phyloP scores from a whole-genome alignment of 305 asterid genomes.

The Fraxinus latifolia region DNA sequence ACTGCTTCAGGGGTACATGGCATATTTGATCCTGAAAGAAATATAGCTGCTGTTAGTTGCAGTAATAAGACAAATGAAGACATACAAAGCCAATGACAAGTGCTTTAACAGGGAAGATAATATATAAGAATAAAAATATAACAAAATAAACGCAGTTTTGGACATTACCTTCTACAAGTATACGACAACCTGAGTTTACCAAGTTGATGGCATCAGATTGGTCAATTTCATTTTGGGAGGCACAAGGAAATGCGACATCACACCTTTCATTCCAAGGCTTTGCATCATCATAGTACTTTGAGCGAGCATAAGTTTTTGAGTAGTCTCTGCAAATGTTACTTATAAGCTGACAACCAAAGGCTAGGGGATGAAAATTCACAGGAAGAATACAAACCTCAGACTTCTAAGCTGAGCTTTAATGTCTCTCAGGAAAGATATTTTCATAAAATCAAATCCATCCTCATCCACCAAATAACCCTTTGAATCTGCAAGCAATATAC shows the following conservation, averaged over 20 bases:
- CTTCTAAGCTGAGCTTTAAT: conserved; percentile 89
- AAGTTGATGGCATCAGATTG: conserved; percentile 86
- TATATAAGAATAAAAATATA: neutral
- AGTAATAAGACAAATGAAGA: conserved; percentile 15
- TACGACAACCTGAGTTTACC: conserved; percentile 82
- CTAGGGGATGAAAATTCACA: neutral
- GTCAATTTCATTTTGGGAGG: conserved; percentile 90
- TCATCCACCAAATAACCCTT: conserved; percentile 97
- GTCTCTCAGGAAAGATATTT: conserved; percentile 82
- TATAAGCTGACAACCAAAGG: conserved; percentile 30
- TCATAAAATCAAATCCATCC: conserved; percentile 94
- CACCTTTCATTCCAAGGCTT: conserved; percentile 98
- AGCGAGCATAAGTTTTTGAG: conserved; percentile 93
- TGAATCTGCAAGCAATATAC: conserved; percentile 56
- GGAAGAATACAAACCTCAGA: conserved; percentile 58
- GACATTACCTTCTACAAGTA: conserved; percentile 82
- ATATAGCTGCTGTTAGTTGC: conserved; percentile 16
- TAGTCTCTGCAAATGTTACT: conserved; percentile 68
- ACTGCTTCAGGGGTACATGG: conserved; percentile 94
- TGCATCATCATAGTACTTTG: conserved; percentile 87
- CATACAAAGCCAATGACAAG: neutral
- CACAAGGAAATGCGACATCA: conserved; percentile 95
- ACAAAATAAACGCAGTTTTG: conserved; percentile 1
- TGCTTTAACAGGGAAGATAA: neutral
- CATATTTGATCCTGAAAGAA: conserved; percentile 80